A percentile compares a stretch with the other conserved stretches of the same genome.
Conservation (phyloP, 805 yeast genomes). For the Starmera caribaea region DNA sequence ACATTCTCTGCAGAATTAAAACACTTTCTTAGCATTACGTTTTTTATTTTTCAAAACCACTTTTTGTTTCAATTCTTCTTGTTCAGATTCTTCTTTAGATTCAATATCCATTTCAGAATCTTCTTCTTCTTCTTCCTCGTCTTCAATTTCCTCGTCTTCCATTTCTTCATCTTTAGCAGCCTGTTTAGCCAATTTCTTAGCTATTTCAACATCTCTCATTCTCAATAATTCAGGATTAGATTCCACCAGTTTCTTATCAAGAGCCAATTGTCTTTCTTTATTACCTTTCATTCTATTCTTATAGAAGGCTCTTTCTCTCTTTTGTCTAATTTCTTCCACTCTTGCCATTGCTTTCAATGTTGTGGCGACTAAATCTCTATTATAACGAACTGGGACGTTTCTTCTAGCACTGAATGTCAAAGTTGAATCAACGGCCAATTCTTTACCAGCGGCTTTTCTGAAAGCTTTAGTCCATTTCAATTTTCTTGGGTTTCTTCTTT, state of each 20-base stretch:
- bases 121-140: constrained; percentile 34
- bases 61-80: constrained; percentile 39
- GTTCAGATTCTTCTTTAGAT: constrained; percentile 53
- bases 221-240: constrained; percentile 80
- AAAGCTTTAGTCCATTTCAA: constrained; percentile 98
- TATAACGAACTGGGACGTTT: constrained; percentile 95
- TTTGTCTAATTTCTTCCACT: constrained; percentile 90
- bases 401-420: constrained; percentile 95
- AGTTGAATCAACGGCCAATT: constrained; percentile 94
- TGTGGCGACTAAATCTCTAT: constrained; percentile 90
- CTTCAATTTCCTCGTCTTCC: constrained; percentile 35
- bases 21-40: constrained; percentile 16
- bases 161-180: constrained; percentile 41
- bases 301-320: constrained; percentile 97
- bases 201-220: constrained; percentile 88
- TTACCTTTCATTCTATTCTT: constrained; percentile 99
- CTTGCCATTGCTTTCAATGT: constrained; percentile 93
- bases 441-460: constrained; percentile 98
- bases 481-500: constrained; percentile 97
- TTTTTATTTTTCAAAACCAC: constrained; percentile 20
- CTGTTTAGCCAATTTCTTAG: constrained; percentile 64
- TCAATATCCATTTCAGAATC: constrained; percentile 46
- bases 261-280: constrained; percentile 73
- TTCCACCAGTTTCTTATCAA: constrained; percentile 84
- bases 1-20: constrained; percentile 4